Conservation (phyloP, 2,329 filamentous ascomycete genomes). For the Cyphellophora attinorum region DNA sequence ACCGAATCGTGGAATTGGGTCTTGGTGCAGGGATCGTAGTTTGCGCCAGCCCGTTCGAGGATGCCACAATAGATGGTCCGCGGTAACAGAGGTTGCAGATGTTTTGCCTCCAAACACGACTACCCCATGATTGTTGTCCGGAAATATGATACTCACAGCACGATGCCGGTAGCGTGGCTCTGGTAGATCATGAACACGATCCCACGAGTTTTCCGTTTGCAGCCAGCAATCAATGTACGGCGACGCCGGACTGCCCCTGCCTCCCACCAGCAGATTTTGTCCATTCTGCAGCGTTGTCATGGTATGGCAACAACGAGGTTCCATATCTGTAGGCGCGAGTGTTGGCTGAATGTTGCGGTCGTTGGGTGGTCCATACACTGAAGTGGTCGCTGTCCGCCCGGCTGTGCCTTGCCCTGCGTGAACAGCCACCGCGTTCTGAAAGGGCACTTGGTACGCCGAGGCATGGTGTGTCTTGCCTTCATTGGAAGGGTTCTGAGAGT, state of each 20-base stretch:
- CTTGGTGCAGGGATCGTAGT: constrained; percentile 24
- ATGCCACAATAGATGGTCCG: constrained; percentile 47
- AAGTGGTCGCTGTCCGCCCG: constrained; percentile 37
- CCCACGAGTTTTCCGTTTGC: constrained; percentile 55
- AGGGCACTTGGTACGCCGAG: constrained; percentile 36
- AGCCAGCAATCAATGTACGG: constrained; percentile 69
- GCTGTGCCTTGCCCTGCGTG: constrained; percentile 36
- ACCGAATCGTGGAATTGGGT: constrained; percentile 46
- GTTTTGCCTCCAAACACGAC: constrained; percentile 56
- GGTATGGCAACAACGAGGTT: constrained; percentile 61
- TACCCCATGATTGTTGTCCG: constrained; percentile 30
- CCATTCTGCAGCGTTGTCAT: constrained; percentile 54
- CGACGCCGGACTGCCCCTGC: constrained; percentile 64
- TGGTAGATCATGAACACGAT: constrained; percentile 55
- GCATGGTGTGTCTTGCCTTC: constrained; percentile 52
- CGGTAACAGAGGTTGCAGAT: constrained; percentile 38
- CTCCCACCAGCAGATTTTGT: constrained; percentile 61
- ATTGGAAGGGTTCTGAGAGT: constrained; percentile 28
- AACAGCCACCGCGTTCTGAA: constrained; percentile 24
- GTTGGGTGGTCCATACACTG: constrained; percentile 37
- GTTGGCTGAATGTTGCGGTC: constrained; percentile 37
- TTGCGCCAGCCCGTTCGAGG: constrained; percentile 41
- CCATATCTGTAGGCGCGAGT: constrained; percentile 30
- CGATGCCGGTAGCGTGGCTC: constrained; percentile 67
- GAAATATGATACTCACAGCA: constrained; percentile 38